phyloP scores from a whole-genome alignment of 164 flowering plant species.

The Kalanchoe fedtschenkoi region DNA sequence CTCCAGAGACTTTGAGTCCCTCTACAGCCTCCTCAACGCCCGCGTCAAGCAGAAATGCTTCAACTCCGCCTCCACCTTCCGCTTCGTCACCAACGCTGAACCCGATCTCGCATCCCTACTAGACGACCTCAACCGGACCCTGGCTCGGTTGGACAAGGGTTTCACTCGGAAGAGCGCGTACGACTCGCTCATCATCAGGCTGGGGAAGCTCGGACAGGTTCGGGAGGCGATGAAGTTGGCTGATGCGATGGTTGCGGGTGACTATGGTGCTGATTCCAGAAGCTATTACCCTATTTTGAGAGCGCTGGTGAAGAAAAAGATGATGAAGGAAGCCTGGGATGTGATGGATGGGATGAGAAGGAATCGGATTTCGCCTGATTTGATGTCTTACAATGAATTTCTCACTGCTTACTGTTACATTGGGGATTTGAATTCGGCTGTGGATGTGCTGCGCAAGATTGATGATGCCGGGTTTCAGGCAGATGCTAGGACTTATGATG shows the following conservation, averaged over 20 bases:
- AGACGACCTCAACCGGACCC: slow-evolving; percentile 20
- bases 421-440: slow-evolving; percentile 31
- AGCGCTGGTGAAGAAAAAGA: slow-evolving; percentile 23
- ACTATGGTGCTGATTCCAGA: slow-evolving; percentile 16
- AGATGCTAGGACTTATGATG: slow-evolving; percentile 50
- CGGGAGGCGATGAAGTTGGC: slow-evolving; percentile 29
- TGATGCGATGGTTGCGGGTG: slow-evolving; percentile 21
- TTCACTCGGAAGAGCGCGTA: slow-evolving; percentile 33
- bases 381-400: slow-evolving; percentile 36
- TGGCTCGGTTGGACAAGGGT: slow-evolving; percentile 29
- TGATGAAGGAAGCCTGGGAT: slow-evolving; percentile 26
- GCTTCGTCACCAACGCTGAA: slow-evolving; percentile 28
- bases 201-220: slow-evolving; percentile 21
- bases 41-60: slow-evolving; percentile 33
- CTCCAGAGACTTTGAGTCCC: slow-evolving; percentile 27
- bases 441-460: slow-evolving; percentile 21
- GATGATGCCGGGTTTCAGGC: slow-evolving; percentile 30
- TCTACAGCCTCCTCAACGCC: slow-evolving; percentile 35
- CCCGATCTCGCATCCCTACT: slow-evolving; percentile 15
- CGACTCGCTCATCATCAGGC: slow-evolving; percentile 35
- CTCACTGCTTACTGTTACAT: slow-evolving; percentile 26
- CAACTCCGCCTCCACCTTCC: slow-evolving; percentile 51
- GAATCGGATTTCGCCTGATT: slow-evolving; percentile 19
- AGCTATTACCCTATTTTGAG: slow-evolving; percentile 44
- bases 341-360: slow-evolving; percentile 32